These are phyloP conservation scores for Auricularia cornea DNA, from an alignment of 768 basidiomycete species.

Conservation along the genomic window DNA sequence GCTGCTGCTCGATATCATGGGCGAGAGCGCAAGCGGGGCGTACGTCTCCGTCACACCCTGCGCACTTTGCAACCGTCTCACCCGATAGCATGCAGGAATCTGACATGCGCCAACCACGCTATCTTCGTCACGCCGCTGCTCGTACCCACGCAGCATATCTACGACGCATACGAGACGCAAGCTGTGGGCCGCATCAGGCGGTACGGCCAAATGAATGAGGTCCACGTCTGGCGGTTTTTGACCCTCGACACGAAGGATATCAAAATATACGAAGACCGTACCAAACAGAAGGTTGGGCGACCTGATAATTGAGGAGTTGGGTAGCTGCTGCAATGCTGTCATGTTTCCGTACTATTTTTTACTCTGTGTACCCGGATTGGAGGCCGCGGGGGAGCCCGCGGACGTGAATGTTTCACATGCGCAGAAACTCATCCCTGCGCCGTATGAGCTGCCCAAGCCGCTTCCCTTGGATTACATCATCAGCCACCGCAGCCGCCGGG, in stretches of 20 bases:
- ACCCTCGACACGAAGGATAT: slow-evolving; percentile 85
- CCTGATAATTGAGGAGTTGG: no score
- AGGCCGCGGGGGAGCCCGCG: no score
- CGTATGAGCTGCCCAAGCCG: no score
- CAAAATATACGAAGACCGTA: slow-evolving; percentile 58
- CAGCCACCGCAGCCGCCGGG: no score
- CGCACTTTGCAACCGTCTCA: not conserved
- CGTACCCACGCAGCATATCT: slow-evolving; percentile 71
- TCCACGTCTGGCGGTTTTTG: slow-evolving; percentile 75
- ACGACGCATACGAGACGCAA: slow-evolving; percentile 75
- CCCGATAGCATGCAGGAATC: slow-evolving; percentile 50
- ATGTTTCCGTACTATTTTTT: no score
- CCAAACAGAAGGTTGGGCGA: not conserved
- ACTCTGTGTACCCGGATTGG: no score
- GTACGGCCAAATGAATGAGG: slow-evolving; percentile 74
- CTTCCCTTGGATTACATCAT: no score
- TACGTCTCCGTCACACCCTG: slow-evolving; percentile 5
- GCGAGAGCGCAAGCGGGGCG: slow-evolving; percentile 89
- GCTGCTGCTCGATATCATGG: slow-evolving; percentile 83
- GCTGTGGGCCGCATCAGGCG: slow-evolving; percentile 77
- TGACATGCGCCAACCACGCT: slow-evolving; percentile 90
- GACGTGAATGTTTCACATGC: no score
- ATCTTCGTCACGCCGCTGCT: slow-evolving; percentile 91
- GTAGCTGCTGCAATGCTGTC: no score
- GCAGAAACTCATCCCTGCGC: no score